Conservation (phyloP, 176 grass and related monocot genomes). For the Carex cristatella region DNA sequence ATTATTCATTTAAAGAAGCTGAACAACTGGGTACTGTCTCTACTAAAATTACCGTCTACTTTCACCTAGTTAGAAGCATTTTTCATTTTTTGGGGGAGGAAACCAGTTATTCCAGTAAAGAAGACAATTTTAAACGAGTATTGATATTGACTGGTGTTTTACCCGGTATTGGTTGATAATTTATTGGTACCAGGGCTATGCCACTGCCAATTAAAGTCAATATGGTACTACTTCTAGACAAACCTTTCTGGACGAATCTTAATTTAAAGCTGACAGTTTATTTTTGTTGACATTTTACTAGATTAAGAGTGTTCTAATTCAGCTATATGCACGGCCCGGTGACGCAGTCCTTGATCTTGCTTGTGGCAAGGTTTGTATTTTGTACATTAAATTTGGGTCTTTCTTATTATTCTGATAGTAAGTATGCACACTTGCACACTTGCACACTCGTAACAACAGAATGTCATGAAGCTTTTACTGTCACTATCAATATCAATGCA, state of each 20-base stretch:
- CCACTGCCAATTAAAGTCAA: not conserved
- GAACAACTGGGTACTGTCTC: slow-evolving; percentile 74
- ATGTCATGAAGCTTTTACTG: not conserved
- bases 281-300: slow-evolving; percentile 31
- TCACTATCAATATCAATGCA: not conserved
- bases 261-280: not conserved
- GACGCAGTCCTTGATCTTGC: slow-evolving; percentile 94
- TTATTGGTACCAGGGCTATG: not conserved
- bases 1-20: slow-evolving; percentile 99
- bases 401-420: not conserved
- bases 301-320: slow-evolving; percentile 95
- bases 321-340: slow-evolving; percentile 58
- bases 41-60: not conserved
- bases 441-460: not conserved
- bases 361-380: slow-evolving; percentile 71
- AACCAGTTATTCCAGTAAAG: not conserved
- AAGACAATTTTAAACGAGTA: not conserved
- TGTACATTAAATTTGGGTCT: not conserved
- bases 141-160: not conserved
- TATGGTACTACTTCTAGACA: not conserved
- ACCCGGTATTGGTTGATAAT: not conserved
- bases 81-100: not conserved
- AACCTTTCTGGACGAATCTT: not conserved
- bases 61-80: not conserved
- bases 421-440: not conserved